Conservation (phyloP, 139 green algal species). For the Chlamydomonas sp. region DNA sequence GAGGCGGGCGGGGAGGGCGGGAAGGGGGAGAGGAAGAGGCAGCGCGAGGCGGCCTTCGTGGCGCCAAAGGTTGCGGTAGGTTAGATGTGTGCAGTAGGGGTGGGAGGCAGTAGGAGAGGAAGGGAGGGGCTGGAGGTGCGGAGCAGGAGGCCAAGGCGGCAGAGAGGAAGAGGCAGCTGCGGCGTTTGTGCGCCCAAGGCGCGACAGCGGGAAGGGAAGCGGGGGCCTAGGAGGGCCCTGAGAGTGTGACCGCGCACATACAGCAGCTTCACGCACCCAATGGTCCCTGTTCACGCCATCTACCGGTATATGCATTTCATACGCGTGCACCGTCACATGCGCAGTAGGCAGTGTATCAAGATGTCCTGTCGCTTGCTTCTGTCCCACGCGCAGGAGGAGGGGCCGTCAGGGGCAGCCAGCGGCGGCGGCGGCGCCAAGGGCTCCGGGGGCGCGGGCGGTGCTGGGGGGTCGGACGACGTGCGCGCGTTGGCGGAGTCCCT, state of each 20-base stretch:
- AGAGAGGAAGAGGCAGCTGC: too few relatives aligned
- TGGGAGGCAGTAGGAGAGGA: background rate
- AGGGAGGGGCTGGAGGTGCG: background rate
- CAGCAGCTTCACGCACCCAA: background rate
- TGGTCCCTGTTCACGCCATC: background rate
- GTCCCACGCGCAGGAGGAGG: constrained; percentile 20
- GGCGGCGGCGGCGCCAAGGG: background rate
- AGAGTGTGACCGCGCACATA: background rate
- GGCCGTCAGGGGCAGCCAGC: background rate
- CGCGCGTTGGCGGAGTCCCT: constrained; percentile 55
- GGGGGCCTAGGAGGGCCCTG: too few relatives aligned
- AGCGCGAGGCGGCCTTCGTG: background rate
- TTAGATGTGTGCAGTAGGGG: background rate
- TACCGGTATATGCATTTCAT: background rate
- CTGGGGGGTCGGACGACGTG: constrained; percentile 7
- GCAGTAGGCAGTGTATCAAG: background rate
- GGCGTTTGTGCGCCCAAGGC: too few relatives aligned
- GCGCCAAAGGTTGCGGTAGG: background rate
- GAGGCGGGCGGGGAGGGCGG: background rate
- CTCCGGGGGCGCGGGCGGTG: too few relatives aligned
- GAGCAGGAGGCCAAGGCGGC: background rate
- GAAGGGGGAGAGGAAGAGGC: background rate
- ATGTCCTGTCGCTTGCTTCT: background rate
- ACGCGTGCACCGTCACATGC: background rate
- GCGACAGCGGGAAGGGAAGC: too few relatives aligned